phyloP scores from a whole-genome alignment of 179 eudicot genomes.

The Corrigiola litoralis region DNA sequence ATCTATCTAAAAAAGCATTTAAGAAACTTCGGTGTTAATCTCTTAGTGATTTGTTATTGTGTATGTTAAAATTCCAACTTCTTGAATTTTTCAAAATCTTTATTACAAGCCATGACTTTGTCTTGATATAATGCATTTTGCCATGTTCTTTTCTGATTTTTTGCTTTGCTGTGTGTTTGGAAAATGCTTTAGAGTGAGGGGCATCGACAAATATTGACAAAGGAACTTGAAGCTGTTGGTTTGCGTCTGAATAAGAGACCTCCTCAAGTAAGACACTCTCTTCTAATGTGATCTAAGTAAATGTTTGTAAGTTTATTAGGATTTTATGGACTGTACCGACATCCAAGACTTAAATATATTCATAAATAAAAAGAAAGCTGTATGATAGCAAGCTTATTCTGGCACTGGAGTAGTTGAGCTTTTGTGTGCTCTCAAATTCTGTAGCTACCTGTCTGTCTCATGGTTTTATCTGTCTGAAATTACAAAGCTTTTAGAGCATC shows the following conservation, averaged over 20 bases:
- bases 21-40: too few species aligned
- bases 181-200: slow-evolving; percentile 83
- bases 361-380: too few species aligned
- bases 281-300: not conserved
- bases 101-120: too few species aligned
- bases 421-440: not conserved
- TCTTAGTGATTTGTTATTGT: too few species aligned
- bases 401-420: not conserved
- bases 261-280: slow-evolving; percentile 65
- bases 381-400: not conserved
- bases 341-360: too few species aligned
- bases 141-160: not conserved
- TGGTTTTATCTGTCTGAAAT: not conserved
- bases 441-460: not conserved
- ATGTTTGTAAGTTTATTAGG: not conserved
- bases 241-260: slow-evolving; percentile 94
- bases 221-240: slow-evolving; percentile 98
- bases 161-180: slow-evolving; percentile 5
- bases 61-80: too few species aligned
- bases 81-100: not conserved
- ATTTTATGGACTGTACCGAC: not conserved
- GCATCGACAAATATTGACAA: slow-evolving; percentile 94
- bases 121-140: too few species aligned
- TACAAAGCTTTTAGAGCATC: not conserved
- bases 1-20: too few species aligned